Evolutionary conservation across 225 moss, liverwort and hornwort species (phyloP).

Genomic region (Marchantia paleacea): DNA sequence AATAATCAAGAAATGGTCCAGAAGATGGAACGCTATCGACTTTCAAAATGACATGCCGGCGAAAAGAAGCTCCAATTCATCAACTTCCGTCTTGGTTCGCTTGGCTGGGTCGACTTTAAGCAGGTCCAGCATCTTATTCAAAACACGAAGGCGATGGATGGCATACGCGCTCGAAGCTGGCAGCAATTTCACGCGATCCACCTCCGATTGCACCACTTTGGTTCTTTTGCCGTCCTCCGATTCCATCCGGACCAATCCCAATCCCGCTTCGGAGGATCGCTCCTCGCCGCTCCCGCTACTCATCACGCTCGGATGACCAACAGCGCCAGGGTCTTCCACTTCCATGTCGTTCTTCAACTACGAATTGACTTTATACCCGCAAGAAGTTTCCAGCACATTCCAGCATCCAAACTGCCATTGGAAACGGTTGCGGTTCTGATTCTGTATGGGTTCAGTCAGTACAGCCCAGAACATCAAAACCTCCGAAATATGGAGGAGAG

Average conservation of each 20-base stretch:
- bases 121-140: conserved; percentile 77
- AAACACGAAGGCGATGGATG: conserved; percentile 64
- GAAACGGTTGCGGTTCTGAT: neutral
- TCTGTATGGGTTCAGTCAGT: neutral
- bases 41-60: conserved; percentile 53
- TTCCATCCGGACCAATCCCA: neutral
- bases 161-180: conserved; percentile 76
- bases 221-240: neutral
- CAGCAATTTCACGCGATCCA: conserved; percentile 67
- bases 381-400: neutral
- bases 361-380: neutral
- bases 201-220: conserved; percentile 57
- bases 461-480: too few relatives aligned
- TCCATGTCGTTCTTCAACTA: neutral
- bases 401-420: neutral
- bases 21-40: too few relatives aligned
- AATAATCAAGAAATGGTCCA: too few relatives aligned
- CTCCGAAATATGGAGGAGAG: too few relatives aligned
- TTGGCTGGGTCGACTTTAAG: conserved; percentile 53
- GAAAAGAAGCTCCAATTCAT: conserved; percentile 72
- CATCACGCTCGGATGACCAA: neutral
- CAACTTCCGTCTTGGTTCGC: conserved; percentile 53
- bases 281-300: neutral
- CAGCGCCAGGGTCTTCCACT: neutral
- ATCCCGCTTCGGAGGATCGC: neutral